Evolutionary conservation across 176 grass and related monocot genomes (phyloP).

Genomic region (Musa troglodytarum): DNA sequence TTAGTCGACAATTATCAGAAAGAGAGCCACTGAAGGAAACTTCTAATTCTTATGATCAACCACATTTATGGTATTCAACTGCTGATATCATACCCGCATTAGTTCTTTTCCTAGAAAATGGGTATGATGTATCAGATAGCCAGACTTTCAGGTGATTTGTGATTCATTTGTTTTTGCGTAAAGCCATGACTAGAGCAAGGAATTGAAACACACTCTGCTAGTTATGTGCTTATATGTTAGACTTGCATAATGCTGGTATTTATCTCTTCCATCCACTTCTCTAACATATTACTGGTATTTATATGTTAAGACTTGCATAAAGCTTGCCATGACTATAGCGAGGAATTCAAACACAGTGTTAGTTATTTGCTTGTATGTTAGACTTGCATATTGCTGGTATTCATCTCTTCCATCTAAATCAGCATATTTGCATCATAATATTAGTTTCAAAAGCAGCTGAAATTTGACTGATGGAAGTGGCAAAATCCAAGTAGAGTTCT

Average conservation of each 20-base stretch:
- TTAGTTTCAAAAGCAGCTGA: neutral
- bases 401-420: neutral
- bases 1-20: conserved; percentile 10
- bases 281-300: too few species aligned
- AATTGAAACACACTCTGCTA: neutral
- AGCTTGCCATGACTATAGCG: neutral
- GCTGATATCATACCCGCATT: conserved; percentile 44
- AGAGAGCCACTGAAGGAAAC: conserved; percentile 18
- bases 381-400: neutral
- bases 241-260: too few species aligned
- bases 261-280: too few species aligned
- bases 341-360: neutral
- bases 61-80: conserved; percentile 80
- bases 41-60: conserved; percentile 60
- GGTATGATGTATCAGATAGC: conserved; percentile 58
- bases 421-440: neutral
- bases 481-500: neutral
- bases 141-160: conserved; percentile 58
- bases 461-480: neutral
- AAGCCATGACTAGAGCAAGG: neutral
- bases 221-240: neutral
- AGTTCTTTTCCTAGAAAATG: conserved; percentile 60
- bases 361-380: neutral
- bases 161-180: neutral
- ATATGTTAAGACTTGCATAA: neutral